Conservation (phyloP, 2,329 filamentous ascomycete species). For the Daldinia sp. region DNA sequence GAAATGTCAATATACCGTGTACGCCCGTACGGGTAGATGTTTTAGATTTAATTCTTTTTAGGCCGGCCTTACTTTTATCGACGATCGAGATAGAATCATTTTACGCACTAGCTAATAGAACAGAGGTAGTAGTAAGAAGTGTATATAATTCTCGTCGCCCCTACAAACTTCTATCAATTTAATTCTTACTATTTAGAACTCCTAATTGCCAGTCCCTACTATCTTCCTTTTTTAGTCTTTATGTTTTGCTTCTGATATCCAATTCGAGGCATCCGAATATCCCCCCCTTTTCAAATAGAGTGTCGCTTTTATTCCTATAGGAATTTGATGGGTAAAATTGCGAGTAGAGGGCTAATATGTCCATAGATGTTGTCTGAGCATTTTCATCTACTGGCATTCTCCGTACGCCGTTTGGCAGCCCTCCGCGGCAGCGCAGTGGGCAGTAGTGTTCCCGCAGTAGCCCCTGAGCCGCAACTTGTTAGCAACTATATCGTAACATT, state of each 20-base stretch:
- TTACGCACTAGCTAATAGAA: too few species aligned
- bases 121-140: too few species aligned
- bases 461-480: slow-evolving; percentile 36
- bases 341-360: not conserved
- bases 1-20: not conserved
- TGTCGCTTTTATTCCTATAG: not conserved
- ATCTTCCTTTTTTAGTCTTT: too few species aligned
- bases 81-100: too few species aligned
- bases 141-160: too few species aligned
- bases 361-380: not conserved
- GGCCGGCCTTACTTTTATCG: too few species aligned
- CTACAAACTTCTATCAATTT: too few species aligned
- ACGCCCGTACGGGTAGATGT: not conserved
- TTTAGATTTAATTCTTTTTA: too few species aligned
- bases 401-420: slow-evolving; percentile 45
- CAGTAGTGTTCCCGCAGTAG: slow-evolving; percentile 45
- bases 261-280: not conserved
- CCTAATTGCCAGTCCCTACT: not conserved
- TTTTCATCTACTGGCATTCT: slow-evolving; percentile 31
- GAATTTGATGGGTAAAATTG: not conserved
- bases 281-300: not conserved
- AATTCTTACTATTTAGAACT: too few species aligned
- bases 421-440: slow-evolving; percentile 40
- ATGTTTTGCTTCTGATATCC: too few species aligned
- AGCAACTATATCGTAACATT: slow-evolving; percentile 2